Evolutionary conservation across 495 filamentous ascomycete species (phyloP).

Genomic region (Penicillium odoratum): DNA sequence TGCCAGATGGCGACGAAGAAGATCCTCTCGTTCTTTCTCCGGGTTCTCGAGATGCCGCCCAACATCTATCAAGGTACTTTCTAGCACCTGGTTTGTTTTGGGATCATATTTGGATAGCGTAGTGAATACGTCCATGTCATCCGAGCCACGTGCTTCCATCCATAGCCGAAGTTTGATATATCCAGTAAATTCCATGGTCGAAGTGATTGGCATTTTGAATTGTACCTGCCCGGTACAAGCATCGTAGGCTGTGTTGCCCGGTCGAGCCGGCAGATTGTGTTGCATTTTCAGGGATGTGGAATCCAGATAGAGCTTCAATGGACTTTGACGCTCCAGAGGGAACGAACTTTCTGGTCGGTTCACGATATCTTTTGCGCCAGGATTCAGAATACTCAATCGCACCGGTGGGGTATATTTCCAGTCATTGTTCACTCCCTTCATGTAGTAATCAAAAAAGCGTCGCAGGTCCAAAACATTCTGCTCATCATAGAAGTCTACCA

Average conservation of each 20-base stretch:
- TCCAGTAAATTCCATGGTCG: not conserved
- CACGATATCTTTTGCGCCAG: not conserved
- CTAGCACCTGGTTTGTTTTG: not conserved
- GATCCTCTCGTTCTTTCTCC: too few relatives aligned
- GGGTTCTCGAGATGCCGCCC: too few relatives aligned
- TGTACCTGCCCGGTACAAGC: not conserved
- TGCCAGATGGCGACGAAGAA: not conserved
- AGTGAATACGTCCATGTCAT: not conserved
- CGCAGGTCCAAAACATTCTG: not conserved
- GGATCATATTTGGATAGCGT: not conserved
- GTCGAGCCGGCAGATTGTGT: not conserved
- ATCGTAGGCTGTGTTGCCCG: not conserved
- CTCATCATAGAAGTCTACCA: not conserved
- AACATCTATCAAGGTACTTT: not conserved
- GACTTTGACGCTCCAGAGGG: not conserved
- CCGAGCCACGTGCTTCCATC: not conserved
- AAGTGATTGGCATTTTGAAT: not conserved
- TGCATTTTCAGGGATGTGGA: not conserved
- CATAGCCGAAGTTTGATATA: not conserved
- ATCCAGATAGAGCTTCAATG: not conserved
- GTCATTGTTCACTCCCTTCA: constrained; percentile 1
- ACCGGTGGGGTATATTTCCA: not conserved
- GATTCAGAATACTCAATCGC: not conserved
- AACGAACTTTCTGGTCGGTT: not conserved
- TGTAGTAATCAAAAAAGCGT: not conserved